Conservation (phyloP, 2,329 filamentous ascomycete genomes). For the Rugonectria rugulosa region DNA sequence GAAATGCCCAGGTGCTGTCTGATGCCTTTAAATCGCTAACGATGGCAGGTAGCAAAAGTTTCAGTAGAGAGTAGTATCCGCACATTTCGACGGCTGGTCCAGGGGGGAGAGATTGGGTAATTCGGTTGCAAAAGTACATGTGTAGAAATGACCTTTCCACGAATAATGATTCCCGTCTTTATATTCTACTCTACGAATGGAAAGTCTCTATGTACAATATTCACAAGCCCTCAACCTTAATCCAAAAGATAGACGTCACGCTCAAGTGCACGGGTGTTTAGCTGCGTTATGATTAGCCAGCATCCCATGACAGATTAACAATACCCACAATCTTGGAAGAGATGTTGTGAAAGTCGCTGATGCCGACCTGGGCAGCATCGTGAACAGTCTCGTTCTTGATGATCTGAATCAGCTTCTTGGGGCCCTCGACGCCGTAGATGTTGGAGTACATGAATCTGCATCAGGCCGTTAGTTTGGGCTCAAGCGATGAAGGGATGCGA, state of each 20-base stretch:
- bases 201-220: background rate
- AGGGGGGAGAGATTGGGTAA: constrained; percentile 20
- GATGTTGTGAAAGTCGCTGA: constrained; percentile 37
- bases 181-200: background rate
- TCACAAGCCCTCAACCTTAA: constrained; percentile 17
- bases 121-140: background rate
- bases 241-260: constrained; percentile 36
- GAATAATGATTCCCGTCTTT: background rate
- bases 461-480: constrained; percentile 39
- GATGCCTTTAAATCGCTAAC: background rate
- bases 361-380: constrained; percentile 46
- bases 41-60: constrained; percentile 20
- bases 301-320: accelerated
- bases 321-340: constrained; percentile 32
- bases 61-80: constrained; percentile 28
- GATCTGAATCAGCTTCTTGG: constrained; percentile 54
- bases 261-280: constrained; percentile 38
- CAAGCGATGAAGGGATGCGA: constrained; percentile 48
- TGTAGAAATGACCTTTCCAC: background rate
- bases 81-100: constrained; percentile 22
- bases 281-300: constrained; percentile 22
- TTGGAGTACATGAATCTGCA: constrained; percentile 57
- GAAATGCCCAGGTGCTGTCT: background rate
- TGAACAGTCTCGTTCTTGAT: constrained; percentile 55
- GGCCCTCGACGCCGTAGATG: constrained; percentile 56